These are phyloP conservation scores for Pseudogymnoascus pannorum DNA, from an alignment of 2,329 filamentous ascomycete genomes.

Conservation along the genomic window DNA sequence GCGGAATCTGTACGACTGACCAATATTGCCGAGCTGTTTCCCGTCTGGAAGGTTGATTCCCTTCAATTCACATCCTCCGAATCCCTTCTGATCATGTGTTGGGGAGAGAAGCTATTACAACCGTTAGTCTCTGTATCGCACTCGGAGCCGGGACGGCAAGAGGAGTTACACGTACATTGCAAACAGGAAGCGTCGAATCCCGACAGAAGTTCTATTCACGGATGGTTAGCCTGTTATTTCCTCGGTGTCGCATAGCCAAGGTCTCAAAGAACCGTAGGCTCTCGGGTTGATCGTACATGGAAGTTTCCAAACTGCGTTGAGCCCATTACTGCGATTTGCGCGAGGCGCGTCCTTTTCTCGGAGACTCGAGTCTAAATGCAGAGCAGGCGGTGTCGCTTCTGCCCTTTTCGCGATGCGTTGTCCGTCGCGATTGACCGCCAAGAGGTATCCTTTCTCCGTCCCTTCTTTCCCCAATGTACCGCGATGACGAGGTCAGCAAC, in stretches of 20 bases:
- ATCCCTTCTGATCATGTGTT: slow-evolving; percentile 52
- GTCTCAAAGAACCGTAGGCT: background rate
- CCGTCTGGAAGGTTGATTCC: slow-evolving; percentile 66
- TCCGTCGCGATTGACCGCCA: slow-evolving; percentile 5
- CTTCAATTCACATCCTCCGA: slow-evolving; percentile 62
- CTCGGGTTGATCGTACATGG: slow-evolving; percentile 36
- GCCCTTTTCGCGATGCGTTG: slow-evolving; percentile 6
- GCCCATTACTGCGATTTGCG: slow-evolving; percentile 31
- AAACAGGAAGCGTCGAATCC: slow-evolving; percentile 75
- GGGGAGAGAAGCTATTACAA: slow-evolving; percentile 54
- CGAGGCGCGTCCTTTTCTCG: slow-evolving; percentile 1
- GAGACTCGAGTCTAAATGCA: slow-evolving; percentile 3
- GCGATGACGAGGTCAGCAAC: background rate
- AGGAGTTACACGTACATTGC: slow-evolving; percentile 59
- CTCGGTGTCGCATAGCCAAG: background rate
- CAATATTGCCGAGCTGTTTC: slow-evolving; percentile 71
- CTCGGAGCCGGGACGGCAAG: background rate
- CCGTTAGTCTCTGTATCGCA: background rate
- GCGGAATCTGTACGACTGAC: slow-evolving; percentile 39
- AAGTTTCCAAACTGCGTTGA: slow-evolving; percentile 53
- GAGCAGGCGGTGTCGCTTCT: background rate
- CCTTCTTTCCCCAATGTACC: background rate
- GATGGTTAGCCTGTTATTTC: slow-evolving; percentile 13
- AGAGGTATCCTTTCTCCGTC: background rate
- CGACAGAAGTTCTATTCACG: slow-evolving; percentile 65